phyloP scores from a whole-genome alignment of 1,139 yeast species.

The Zygoascus hellenicus region DNA sequence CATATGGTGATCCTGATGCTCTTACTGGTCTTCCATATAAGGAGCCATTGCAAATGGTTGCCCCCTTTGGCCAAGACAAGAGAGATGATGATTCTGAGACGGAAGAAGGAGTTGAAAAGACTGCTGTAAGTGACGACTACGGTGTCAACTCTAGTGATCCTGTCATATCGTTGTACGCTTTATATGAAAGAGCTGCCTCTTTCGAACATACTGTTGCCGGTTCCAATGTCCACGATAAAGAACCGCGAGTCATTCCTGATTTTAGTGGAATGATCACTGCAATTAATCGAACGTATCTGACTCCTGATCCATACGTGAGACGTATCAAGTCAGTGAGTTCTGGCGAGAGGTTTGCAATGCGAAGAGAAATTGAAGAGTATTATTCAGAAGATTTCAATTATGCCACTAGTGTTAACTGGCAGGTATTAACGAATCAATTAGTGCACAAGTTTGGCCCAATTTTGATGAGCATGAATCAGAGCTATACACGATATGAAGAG shows the following conservation, averaged over 20 bases:
- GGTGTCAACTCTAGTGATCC: conserved; percentile 1
- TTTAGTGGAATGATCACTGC: conserved; percentile 47
- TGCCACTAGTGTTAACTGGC: conserved; percentile 46
- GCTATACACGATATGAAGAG: conserved; percentile 21
- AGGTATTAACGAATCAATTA: conserved; percentile 41
- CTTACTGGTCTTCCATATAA: conserved; percentile 35
- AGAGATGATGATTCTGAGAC: conserved; percentile 26
- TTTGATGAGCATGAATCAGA: conserved; percentile 37
- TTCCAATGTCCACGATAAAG: conserved; percentile 40
- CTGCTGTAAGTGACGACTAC: neutral
- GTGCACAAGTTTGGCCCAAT: conserved; percentile 47
- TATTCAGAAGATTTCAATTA: conserved; percentile 33
- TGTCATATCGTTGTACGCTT: conserved; percentile 6
- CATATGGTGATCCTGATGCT: conserved; percentile 29
- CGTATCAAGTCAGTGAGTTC: conserved; percentile 39
- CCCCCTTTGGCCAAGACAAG: conserved; percentile 17
- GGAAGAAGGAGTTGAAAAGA: conserved; percentile 15
- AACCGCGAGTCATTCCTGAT: conserved; percentile 44
- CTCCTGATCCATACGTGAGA: conserved; percentile 44
- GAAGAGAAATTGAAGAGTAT: conserved; percentile 33
- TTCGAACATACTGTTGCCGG: conserved; percentile 45
- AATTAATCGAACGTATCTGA: conserved; percentile 42
- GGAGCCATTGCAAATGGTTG: conserved; percentile 15
- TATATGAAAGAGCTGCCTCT: conserved; percentile 28
- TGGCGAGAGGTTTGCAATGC: conserved; percentile 34